phyloP scores from a whole-genome alignment of 768 basidiomycete genomes.

The Cystofilobasidium ferigula region DNA sequence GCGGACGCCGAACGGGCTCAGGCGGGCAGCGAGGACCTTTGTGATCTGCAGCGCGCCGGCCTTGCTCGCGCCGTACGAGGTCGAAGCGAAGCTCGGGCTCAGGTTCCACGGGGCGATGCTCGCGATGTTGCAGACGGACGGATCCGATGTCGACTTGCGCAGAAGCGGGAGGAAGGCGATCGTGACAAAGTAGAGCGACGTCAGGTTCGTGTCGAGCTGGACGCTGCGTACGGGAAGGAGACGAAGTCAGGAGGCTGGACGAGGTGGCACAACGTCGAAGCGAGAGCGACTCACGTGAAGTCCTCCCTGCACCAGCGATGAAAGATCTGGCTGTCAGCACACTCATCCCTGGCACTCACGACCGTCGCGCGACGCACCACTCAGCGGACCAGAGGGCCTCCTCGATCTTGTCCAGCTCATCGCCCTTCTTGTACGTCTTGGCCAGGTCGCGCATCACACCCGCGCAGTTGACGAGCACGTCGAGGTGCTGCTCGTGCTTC shows the following conservation, averaged over 20 bases:
- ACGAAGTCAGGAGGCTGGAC: too few species aligned
- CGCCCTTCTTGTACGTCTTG: background rate
- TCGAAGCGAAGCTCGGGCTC: background rate
- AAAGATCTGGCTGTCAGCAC: background rate
- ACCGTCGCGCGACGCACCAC: background rate
- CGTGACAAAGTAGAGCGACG: slow-evolving; percentile 24
- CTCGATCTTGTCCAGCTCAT: background rate
- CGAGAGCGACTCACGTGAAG: too few species aligned
- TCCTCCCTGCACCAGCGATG: background rate
- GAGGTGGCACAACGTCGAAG: too few species aligned
- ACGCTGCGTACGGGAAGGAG: too few species aligned
- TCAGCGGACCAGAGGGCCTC: slow-evolving; percentile 4
- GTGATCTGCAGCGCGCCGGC: slow-evolving; percentile 26
- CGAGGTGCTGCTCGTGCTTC: background rate
- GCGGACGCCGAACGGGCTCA: slow-evolving; percentile 27
- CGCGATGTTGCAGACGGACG: slow-evolving; percentile 28
- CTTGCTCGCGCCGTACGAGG: slow-evolving; percentile 15
- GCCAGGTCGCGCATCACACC: slow-evolving; percentile 10
- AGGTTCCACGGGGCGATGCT: slow-evolving; percentile 28
- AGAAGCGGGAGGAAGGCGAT: slow-evolving; percentile 18
- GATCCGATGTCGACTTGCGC: background rate
- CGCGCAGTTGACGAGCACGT: slow-evolving; percentile 24
- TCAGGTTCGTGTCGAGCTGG: slow-evolving; percentile 26
- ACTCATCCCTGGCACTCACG: background rate
- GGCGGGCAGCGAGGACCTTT: slow-evolving; percentile 27